Conservation (phyloP, 164 flowering plant genomes). For the Aristolochia contorta region DNA sequence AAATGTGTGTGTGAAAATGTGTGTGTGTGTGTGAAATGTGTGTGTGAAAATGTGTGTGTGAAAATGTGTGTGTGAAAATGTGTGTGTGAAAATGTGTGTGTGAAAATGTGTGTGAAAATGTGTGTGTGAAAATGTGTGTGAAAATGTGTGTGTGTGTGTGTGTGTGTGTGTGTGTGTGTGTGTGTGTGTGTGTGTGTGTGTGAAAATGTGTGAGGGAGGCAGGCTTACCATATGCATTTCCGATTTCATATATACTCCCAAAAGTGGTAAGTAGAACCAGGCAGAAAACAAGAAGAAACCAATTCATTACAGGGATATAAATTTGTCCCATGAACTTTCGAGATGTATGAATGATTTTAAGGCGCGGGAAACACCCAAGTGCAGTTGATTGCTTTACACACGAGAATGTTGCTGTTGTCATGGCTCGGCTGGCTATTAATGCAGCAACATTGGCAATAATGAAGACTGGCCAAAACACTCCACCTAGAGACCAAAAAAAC, state of each 20-base stretch:
- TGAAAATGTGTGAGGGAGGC: too few relatives aligned
- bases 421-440: conserved; percentile 88
- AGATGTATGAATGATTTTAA: conserved; percentile 93
- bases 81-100: too few relatives aligned
- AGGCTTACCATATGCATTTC: conserved; percentile 61
- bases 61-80: too few relatives aligned
- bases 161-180: too few relatives aligned
- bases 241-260: conserved; percentile 76
- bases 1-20: too few relatives aligned
- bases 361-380: conserved; percentile 99
- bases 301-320: conserved; percentile 89
- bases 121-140: too few relatives aligned
- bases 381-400: conserved; percentile 93
- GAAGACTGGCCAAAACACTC: conserved; percentile 81
- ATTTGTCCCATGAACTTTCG: conserved; percentile 98
- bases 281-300: conserved; percentile 79
- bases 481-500: conserved; percentile 39
- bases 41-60: too few relatives aligned
- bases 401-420: conserved; percentile 97
- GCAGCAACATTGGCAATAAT: conserved; percentile 90
- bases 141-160: too few relatives aligned
- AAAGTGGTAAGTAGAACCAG: conserved; percentile 63
- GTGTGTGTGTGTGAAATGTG: too few relatives aligned
- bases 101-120: too few relatives aligned
- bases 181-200: too few relatives aligned